These are phyloP conservation scores for Silene coronaria DNA, from an alignment of 179 eudicot species.

Conservation along the genomic window DNA sequence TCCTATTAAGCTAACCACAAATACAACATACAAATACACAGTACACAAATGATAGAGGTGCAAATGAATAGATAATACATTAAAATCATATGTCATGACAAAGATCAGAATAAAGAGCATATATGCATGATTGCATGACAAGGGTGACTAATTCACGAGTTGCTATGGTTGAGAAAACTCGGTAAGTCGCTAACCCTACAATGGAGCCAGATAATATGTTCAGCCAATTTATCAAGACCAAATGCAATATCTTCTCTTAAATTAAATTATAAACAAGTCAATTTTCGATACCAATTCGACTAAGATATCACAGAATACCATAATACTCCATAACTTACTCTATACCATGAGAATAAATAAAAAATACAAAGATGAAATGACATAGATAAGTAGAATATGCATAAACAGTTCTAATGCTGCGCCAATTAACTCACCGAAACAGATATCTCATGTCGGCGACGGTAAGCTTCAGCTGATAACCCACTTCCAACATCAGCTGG, in stretches of 20 bases:
- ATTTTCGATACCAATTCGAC: not conserved
- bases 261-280: not conserved
- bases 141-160: no score
- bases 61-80: no score
- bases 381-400: not conserved
- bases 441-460: conserved; percentile 72
- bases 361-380: not conserved
- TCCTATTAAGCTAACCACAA: not conserved
- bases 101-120: not conserved
- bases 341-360: not conserved
- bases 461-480: conserved; percentile 65
- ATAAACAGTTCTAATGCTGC: not conserved
- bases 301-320: not conserved
- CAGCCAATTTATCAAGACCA: not conserved
- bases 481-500: conserved; percentile 36
- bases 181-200: no score
- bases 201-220: not conserved
- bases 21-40: not conserved
- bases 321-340: not conserved
- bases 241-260: not conserved
- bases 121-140: no score
- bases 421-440: conserved; percentile 49
- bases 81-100: not conserved
- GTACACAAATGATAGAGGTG: no score
- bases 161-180: no score